Conservation (phyloP, 192 early-diverging fungal genomes). For the Podila clonocystis region DNA sequence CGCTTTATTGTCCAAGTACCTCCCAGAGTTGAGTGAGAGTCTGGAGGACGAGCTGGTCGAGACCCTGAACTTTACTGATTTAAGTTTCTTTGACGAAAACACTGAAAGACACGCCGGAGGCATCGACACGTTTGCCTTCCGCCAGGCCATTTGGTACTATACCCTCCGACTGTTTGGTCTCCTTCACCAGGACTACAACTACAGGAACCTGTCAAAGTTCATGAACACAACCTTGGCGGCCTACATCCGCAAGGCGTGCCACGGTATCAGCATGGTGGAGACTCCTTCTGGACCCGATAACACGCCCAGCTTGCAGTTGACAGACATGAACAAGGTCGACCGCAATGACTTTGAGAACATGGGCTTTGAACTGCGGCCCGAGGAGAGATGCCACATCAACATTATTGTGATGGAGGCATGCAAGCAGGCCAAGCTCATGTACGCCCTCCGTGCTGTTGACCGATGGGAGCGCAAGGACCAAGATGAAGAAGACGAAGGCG, state of each 20-base stretch:
- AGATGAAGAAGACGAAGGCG: constrained; percentile 42
- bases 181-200: constrained; percentile 64
- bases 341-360: constrained; percentile 62
- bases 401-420: constrained; percentile 62
- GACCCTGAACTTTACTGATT: constrained; percentile 63
- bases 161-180: constrained; percentile 63
- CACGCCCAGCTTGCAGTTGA: constrained; percentile 2
- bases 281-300: neutral
- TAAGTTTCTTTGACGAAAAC: constrained; percentile 59
- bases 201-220: constrained; percentile 54
- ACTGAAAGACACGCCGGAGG: constrained; percentile 53
- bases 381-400: constrained; percentile 69
- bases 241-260: constrained; percentile 60
- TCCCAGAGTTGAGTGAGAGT: constrained; percentile 60
- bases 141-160: constrained; percentile 67
- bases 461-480: constrained; percentile 34
- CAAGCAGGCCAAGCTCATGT: constrained; percentile 66
- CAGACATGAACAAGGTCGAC: constrained; percentile 48
- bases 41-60: constrained; percentile 62
- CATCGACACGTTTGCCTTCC: constrained; percentile 64
- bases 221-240: constrained; percentile 54
- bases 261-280: constrained; percentile 31
- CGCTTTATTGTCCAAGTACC: constrained; percentile 54
- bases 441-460: constrained; percentile 55
- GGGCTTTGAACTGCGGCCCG: constrained; percentile 61